phyloP scores from a whole-genome alignment of 805 yeast genomes.

The Yarrowia yakushimensis region DNA sequence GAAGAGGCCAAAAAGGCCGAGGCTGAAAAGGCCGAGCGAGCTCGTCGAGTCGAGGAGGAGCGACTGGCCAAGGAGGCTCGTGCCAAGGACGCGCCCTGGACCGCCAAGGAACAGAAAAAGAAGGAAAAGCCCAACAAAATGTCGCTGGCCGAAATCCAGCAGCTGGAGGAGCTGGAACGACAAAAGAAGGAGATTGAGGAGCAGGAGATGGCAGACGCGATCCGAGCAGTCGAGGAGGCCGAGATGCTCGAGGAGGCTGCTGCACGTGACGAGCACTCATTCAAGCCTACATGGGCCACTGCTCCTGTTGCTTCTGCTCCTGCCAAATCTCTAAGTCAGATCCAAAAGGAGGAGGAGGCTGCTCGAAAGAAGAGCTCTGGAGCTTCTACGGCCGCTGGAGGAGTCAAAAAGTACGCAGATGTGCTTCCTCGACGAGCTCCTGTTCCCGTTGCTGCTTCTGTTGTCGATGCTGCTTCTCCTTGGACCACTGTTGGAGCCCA shows the following conservation, averaged over 20 bases:
- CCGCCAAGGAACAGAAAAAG: conserved; percentile 27
- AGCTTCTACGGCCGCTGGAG: neutral
- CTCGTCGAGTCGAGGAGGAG: neutral
- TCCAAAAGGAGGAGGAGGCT: conserved; percentile 41
- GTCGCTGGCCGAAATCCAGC: conserved; percentile 38
- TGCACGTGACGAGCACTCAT: conserved; percentile 1
- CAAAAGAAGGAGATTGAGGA: conserved; percentile 29
- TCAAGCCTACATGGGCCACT: conserved; percentile 28
- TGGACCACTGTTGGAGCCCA: conserved; percentile 23
- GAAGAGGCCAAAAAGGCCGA: conserved; percentile 12
- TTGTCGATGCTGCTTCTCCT: neutral
- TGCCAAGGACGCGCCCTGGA: conserved; percentile 33
- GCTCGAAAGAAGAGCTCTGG: conserved; percentile 25
- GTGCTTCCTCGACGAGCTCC: conserved; percentile 18
- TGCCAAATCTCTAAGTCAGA: conserved; percentile 39
- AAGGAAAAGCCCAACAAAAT: conserved; percentile 27
- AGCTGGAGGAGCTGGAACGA: conserved; percentile 34
- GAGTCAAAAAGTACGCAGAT: conserved; percentile 5
- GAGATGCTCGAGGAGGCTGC: conserved; percentile 33
- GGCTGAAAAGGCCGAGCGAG: conserved; percentile 16
- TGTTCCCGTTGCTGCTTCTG: neutral
- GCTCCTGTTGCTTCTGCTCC: conserved; percentile 30
- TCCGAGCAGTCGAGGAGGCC: neutral
- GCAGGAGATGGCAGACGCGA: conserved; percentile 15
- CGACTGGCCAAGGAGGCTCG: conserved; percentile 22